Evolutionary conservation across 306 rosid species (phyloP), one percentile per base, ranked within the genome.

Genomic region (Castanopsis chinensis): DNA sequence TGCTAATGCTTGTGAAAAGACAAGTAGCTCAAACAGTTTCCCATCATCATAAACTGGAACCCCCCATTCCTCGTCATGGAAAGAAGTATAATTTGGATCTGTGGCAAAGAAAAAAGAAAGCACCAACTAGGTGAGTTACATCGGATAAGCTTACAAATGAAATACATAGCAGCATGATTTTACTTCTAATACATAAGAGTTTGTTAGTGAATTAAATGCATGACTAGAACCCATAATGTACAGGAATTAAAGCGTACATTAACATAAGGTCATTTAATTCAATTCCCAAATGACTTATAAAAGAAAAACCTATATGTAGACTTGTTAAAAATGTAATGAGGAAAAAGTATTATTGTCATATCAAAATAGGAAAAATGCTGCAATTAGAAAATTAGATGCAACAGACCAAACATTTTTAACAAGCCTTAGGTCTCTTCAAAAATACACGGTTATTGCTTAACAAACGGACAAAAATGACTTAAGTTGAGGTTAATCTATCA

Each of bases 11-110:
- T 87, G 95, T 43, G 99, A 95, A 69, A 85, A 88, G 56, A 93
- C 89, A 11, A 93, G 92, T 75, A 93, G 83, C 81, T 95, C 99
- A 77, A 91, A 91, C 76, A 95, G 82, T 92, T 88, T 91, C 85
- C 69, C 83, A 76, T 95, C 99, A 49, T 95, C 92, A 63, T 84
- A 69, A 67, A 83, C 88, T 14, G 92, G 98, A 83, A 91, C 87
- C 41, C 99, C 99, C 99, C 98, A 95, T 84, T 95, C 99, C 80
- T 88, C 84, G 27, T 95, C 99, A 53, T 93, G 99, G 83, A 95
- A 95, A 27, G 86, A 76, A 76, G 65, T 81, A 59, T 95, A 95
- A 25, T 84, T 78, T 68, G 96, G 93, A 41, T 91, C 99, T 95
- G 88, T 72, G 57, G 13, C 21, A 58, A 60, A 41, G 11, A 35